Evolutionary conservation across 768 basidiomycete genomes (phyloP).

Genomic region (Leccinum imitatum): DNA sequence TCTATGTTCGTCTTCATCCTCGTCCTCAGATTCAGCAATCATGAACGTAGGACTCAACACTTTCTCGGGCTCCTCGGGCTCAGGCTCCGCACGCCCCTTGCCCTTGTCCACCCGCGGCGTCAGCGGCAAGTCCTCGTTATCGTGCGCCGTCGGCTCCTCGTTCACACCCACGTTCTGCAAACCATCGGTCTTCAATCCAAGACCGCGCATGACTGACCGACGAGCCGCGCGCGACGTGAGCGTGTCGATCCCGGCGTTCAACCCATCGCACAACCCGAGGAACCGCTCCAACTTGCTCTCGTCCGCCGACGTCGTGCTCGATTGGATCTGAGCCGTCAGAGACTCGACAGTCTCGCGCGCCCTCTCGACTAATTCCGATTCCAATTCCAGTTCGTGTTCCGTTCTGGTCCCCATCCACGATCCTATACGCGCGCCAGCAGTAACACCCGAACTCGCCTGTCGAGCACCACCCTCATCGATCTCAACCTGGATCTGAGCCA

Average conservation of each 20-base stretch:
- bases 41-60: slow-evolving; percentile 68
- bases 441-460: neutral
- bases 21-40: slow-evolving; percentile 52
- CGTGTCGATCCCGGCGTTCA: neutral
- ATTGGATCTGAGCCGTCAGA: slow-evolving; percentile 36
- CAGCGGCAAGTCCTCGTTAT: slow-evolving; percentile 29
- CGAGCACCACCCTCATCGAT: neutral
- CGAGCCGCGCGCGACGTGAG: neutral
- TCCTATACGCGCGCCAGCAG: neutral
- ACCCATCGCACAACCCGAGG: neutral
- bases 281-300: neutral
- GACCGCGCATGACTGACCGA: neutral
- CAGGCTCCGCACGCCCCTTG: slow-evolving; percentile 68
- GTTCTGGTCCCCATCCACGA: neutral
- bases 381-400: neutral
- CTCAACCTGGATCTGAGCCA: neutral
- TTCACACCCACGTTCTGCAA: neutral
- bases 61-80: slow-evolving; percentile 66
- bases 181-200: neutral
- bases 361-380: slow-evolving; percentile 35
- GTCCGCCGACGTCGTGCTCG: neutral
- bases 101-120: slow-evolving; percentile 78
- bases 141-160: neutral
- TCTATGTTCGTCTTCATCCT: slow-evolving; percentile 43
- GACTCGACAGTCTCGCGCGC: neutral